Conservation (phyloP, 164 flowering plant species). For the Malania oleifera region DNA sequence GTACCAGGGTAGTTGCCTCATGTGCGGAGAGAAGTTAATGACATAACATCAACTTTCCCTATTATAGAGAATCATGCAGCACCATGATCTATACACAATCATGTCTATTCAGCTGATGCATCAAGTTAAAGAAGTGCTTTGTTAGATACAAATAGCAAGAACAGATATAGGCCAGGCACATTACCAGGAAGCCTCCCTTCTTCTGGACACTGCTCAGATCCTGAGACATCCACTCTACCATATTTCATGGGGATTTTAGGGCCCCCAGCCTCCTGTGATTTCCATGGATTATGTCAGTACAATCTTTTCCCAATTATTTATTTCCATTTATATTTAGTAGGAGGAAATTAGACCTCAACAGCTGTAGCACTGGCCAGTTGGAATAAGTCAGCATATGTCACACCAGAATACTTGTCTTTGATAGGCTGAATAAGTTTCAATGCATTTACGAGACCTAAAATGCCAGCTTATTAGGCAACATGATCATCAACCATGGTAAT, state of each 20-base stretch:
- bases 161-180: neutral
- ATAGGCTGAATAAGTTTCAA: constrained; percentile 84
- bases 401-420: constrained; percentile 78
- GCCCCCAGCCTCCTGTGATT: constrained; percentile 89
- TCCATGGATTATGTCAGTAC: constrained; percentile 3
- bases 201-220: constrained; percentile 82
- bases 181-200: constrained; percentile 98
- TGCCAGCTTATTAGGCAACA: constrained; percentile 16
- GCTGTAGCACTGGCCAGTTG: constrained; percentile 99
- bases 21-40: too few species aligned
- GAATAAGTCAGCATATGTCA: constrained; percentile 90
- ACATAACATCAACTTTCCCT: too few species aligned
- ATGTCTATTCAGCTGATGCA: too few species aligned
- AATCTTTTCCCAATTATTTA: neutral
- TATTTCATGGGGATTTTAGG: constrained; percentile 96
- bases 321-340: neutral
- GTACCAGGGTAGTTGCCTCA: too few species aligned
- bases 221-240: constrained; percentile 84
- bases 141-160: too few species aligned
- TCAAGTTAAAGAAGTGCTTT: neutral
- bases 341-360: constrained; percentile 57
- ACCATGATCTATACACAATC: too few species aligned
- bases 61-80: too few species aligned
- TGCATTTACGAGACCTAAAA: constrained; percentile 89
- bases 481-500: constrained; percentile 2